These are phyloP conservation scores for Sparassis latifolia DNA, from an alignment of 1,284 basidiomycete species.

Conservation along the genomic window DNA sequence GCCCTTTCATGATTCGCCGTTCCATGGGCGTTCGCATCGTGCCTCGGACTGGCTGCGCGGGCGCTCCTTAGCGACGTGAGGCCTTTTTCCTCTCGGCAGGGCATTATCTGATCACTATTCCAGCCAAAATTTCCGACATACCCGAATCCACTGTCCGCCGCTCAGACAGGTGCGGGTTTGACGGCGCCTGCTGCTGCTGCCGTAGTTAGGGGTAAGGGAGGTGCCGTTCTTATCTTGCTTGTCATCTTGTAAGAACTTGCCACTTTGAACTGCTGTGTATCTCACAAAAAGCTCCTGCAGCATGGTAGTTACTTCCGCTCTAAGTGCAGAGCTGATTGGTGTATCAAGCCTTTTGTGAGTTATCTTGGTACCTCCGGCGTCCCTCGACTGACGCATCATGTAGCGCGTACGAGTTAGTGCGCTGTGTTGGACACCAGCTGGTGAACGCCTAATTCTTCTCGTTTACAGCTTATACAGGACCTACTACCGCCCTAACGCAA, in stretches of 20 bases:
- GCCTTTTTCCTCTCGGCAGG: too few relatives aligned
- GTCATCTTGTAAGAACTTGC: constrained; percentile 41
- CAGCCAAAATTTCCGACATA: constrained; percentile 48
- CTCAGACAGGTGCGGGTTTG: constrained; percentile 45
- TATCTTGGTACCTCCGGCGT: not conserved
- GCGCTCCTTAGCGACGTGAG: constrained; percentile 38
- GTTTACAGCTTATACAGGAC: constrained; percentile 48
- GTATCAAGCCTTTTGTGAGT: constrained; percentile 51
- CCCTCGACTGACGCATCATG: too few relatives aligned
- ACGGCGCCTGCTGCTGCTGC: constrained; percentile 48
- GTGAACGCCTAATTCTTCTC: too few relatives aligned
- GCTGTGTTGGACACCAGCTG: too few relatives aligned
- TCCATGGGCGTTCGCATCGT: constrained; percentile 52
- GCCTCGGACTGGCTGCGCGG: constrained; percentile 47
- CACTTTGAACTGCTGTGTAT: too few relatives aligned
- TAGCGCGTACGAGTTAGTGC: too few relatives aligned
- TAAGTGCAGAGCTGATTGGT: constrained; percentile 55
- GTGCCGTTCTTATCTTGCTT: constrained; percentile 44
- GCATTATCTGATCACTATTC: too few relatives aligned
- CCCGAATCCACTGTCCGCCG: constrained; percentile 39
- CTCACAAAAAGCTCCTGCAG: constrained; percentile 5
- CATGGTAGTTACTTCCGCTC: constrained; percentile 55
- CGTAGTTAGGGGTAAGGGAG: constrained; percentile 44
- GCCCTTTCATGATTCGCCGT: constrained; percentile 60
- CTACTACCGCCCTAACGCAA: constrained; percentile 59